Base-by-base conservation (phyloP, 371 early-diverging fungal genomes). In the Rhizopus sp. region DNA sequence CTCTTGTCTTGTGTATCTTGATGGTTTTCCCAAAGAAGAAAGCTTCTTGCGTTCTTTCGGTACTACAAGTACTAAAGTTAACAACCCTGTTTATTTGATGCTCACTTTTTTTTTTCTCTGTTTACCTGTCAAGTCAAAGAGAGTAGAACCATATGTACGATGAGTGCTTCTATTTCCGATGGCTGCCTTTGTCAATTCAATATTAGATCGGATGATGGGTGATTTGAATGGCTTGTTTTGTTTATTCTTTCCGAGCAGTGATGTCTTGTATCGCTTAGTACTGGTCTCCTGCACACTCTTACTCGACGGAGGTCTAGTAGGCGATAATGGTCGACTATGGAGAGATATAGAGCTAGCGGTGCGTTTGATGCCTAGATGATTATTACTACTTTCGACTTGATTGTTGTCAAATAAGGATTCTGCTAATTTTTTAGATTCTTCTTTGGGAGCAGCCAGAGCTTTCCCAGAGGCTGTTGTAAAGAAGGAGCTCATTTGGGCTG, bases 111-210 rank as follows among this genome's bases (percentile, higher is more conserved):
- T 32, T 35, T n/a, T n/a, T 13, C 17, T 15, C 49, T 23, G 5
- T 46, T 59, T 75, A 70, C 75, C 23, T 12, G 60, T 50, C 13
- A 77, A 52, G 29, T 71, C 50, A 60, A 77, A 77, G 0, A 73
- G 70, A 16, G 57, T 47, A 37, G 47, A 48, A 5, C 56, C 53
- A 52, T 35, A 61, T 1, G 30, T 12, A 17, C 44, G 44, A 13
- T 1, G 13, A 1, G 50, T 38, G 31, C 50, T 15, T 40, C 30
- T 51, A 49, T 55, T 52, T 5, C 42, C 38, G 0, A 62, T 45
- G n/a, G 65, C 72, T 16, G 70, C 72, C 46, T 69, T 71, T 35
- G 77, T 71, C 10, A 60, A 32, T 40, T 62, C 72, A 16, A 66
- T 17, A 9, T 73, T 68, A 0, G 62, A 66, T 8, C 63, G 41